Conservation (phyloP, 371 early-diverging fungal species). For the Mortierella sp. region DNA sequence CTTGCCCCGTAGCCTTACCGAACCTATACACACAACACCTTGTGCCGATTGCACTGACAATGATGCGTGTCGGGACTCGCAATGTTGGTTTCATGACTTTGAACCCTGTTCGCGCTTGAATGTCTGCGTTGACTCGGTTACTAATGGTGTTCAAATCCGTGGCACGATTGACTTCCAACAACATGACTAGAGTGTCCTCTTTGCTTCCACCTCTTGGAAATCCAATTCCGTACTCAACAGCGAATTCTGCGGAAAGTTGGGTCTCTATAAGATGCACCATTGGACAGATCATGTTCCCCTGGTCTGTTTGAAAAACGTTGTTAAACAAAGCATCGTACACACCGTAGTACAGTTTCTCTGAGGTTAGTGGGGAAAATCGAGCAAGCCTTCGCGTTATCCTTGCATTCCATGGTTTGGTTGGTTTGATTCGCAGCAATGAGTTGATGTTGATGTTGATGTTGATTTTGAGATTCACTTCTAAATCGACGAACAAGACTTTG, state of each 20-base stretch:
- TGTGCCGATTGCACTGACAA: conserved; percentile 4
- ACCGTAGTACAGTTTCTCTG: background rate
- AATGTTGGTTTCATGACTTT: background rate
- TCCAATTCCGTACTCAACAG: background rate
- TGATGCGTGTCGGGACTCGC: background rate
- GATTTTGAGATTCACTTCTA: background rate
- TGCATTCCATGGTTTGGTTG: background rate
- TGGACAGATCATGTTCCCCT: background rate
- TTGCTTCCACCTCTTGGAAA: background rate
- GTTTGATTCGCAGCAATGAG: background rate
- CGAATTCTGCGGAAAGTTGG: background rate
- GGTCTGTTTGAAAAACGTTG: background rate
- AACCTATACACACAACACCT: background rate
- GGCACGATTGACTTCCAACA: background rate
- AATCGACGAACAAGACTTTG: background rate
- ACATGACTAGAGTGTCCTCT: background rate
- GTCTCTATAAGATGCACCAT: background rate
- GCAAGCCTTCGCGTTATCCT: background rate
- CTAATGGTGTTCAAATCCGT: background rate
- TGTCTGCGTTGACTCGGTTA: background rate
- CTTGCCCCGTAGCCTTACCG: background rate
- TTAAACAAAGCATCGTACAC: background rate
- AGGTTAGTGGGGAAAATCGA: background rate
- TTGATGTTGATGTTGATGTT: background rate
- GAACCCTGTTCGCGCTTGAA: background rate